Percentiles rank a stretch among this genome's conserved stretches.
These are phyloP conservation scores for Eucalyptus shirleyi DNA, from an alignment of 345 rosid species.

Conservation along the genomic window DNA sequence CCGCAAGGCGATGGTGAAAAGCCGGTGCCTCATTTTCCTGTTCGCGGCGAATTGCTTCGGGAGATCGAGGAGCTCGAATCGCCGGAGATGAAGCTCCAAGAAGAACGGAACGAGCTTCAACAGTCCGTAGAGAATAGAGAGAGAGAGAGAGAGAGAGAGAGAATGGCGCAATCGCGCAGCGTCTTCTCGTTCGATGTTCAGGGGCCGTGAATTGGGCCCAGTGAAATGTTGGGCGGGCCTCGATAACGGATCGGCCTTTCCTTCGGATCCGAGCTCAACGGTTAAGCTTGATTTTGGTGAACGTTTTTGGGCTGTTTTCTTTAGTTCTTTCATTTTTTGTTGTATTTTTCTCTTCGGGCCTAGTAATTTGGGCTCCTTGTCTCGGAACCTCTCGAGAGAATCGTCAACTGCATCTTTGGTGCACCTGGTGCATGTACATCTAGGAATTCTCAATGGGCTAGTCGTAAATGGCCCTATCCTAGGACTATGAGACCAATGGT, in stretches of 20 bases:
- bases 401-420: too few relatives aligned
- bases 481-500: too few relatives aligned
- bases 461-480: too few relatives aligned
- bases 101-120: not conserved
- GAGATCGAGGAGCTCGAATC: not conserved
- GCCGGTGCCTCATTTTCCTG: not conserved
- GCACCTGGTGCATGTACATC: too few relatives aligned
- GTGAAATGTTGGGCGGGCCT: not conserved
- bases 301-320: not conserved
- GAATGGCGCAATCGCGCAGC: not conserved
- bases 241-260: not conserved
- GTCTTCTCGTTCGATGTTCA: not conserved
- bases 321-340: too few relatives aligned
- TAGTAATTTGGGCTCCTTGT: too few relatives aligned
- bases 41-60: not conserved
- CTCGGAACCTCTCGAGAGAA: too few relatives aligned
- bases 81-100: not conserved
- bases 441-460: too few relatives aligned
- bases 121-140: not conserved
- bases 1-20: not conserved
- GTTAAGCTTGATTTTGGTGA: not conserved
- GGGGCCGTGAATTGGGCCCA: not conserved
- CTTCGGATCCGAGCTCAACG: not conserved
- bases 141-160: not conserved
- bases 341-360: too few relatives aligned